phyloP scores from a whole-genome alignment of 805 yeast genomes.

The Candida insectorum region DNA sequence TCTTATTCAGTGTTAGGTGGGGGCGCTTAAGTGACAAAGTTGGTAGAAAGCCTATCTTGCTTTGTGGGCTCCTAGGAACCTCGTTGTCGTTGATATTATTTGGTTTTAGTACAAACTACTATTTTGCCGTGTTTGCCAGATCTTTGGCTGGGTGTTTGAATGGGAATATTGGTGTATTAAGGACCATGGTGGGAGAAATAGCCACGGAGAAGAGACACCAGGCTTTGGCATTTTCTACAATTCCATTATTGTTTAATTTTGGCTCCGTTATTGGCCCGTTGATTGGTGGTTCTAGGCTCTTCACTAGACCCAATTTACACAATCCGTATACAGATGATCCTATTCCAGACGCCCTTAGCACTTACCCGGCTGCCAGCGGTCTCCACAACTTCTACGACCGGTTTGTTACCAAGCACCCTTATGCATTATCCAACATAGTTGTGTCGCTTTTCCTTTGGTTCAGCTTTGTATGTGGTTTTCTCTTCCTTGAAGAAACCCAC shows the following conservation, averaged over 20 bases:
- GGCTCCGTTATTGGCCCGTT: slow-evolving; percentile 63
- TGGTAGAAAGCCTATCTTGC: slow-evolving; percentile 56
- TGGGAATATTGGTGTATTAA: slow-evolving; percentile 61
- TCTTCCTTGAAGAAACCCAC: slow-evolving; percentile 39
- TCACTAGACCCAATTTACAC: slow-evolving; percentile 40
- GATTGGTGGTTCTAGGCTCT: slow-evolving; percentile 48
- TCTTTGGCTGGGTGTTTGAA: slow-evolving; percentile 54
- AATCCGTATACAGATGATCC: slow-evolving; percentile 1
- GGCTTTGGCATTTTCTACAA: slow-evolving; percentile 57
- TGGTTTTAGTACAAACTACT: slow-evolving; percentile 53
- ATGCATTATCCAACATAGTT: slow-evolving; percentile 37
- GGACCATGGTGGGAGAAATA: slow-evolving; percentile 61
- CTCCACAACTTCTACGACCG: slow-evolving; percentile 22
- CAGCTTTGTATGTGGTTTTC: slow-evolving; percentile 26
- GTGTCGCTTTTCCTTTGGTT: slow-evolving; percentile 25
- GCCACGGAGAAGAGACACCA: slow-evolving; percentile 56
- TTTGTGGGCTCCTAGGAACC: slow-evolving; percentile 53
- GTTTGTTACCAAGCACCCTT: slow-evolving; percentile 30
- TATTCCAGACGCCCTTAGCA: no score
- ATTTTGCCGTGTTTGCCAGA: slow-evolving; percentile 52
- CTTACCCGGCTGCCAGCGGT: no score
- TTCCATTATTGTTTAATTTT: slow-evolving; percentile 60
- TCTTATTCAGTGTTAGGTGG: slow-evolving; percentile 58
- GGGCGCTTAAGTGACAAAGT: slow-evolving; percentile 50
- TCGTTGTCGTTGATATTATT: slow-evolving; percentile 44